Conservation (phyloP, 2,329 filamentous ascomycete species). For the Knufia fluminis region DNA sequence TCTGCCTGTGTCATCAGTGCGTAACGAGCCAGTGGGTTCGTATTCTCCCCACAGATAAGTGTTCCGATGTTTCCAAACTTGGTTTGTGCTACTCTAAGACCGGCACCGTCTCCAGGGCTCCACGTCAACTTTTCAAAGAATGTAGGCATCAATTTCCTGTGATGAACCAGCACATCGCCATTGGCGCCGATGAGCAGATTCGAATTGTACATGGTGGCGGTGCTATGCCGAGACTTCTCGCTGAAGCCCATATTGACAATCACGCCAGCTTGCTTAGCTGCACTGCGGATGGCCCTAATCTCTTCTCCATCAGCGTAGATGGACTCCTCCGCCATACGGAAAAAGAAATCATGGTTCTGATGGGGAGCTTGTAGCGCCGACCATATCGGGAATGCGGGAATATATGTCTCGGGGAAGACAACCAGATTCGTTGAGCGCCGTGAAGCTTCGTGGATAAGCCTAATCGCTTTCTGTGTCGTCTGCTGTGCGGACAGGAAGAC, state of each 20-base stretch:
- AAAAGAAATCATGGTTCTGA: conserved; percentile 44
- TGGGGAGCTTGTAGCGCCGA: conserved; percentile 38
- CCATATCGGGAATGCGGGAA: conserved; percentile 48
- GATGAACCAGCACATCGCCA: conserved; percentile 42
- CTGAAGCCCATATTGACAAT: conserved; percentile 44
- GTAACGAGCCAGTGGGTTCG: conserved; percentile 47
- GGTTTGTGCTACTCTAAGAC: conserved; percentile 40
- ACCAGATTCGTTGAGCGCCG: conserved; percentile 39
- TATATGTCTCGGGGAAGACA: conserved; percentile 46
- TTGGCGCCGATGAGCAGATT: conserved; percentile 39
- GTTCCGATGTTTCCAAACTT: conserved; percentile 39
- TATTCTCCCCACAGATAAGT: conserved; percentile 51
- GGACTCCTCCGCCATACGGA: conserved; percentile 37
- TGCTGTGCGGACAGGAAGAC: conserved; percentile 39
- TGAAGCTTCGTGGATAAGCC: conserved; percentile 38
- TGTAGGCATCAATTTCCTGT: conserved; percentile 47
- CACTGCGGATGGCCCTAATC: conserved; percentile 32
- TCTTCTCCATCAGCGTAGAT: conserved; percentile 41
- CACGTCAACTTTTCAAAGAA: conserved; percentile 51
- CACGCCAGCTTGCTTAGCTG: conserved; percentile 31
- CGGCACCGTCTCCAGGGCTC: conserved; percentile 44
- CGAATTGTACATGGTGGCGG: conserved; percentile 43
- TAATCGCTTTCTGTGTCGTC: conserved; percentile 41
- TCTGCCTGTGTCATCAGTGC: conserved; percentile 46
- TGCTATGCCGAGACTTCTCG: conserved; percentile 37